phyloP scores from a whole-genome alignment of 805 yeast genomes.

The Wickerhamiella occidentalis region DNA sequence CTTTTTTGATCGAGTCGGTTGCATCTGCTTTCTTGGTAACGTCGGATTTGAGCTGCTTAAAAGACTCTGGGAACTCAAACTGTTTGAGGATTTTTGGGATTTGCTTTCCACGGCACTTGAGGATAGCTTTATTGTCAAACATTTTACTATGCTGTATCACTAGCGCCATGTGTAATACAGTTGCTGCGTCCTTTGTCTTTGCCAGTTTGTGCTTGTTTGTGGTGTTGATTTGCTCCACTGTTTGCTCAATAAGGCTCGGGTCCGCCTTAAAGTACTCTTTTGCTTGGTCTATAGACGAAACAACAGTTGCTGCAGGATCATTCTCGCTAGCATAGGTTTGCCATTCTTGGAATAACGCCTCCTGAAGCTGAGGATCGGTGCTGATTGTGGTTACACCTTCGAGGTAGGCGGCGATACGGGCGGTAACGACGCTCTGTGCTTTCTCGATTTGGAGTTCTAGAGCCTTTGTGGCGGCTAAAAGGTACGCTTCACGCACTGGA shows the following conservation, averaged over 20 bases:
- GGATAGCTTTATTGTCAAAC: conserved; percentile 15
- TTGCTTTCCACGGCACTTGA: conserved; percentile 23
- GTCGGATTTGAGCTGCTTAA: conserved; percentile 16
- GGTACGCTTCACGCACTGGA: conserved; percentile 6
- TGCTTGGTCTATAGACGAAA: conserved; percentile 5
- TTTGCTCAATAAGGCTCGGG: background rate
- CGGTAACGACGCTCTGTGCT: conserved; percentile 5
- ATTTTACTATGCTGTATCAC: conserved; percentile 17
- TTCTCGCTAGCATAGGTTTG: conserved; percentile 18
- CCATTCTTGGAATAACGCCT: conserved; percentile 19
- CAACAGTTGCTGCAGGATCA: conserved; percentile 4
- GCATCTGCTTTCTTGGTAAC: conserved; percentile 6
- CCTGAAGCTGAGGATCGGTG: conserved; percentile 10
- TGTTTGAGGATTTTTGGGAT: conserved; percentile 24
- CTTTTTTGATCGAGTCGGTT: background rate
- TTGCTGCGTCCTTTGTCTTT: conserved; percentile 21
- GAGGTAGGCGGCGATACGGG: conserved; percentile 20
- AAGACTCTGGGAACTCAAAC: conserved; percentile 19
- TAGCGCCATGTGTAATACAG: conserved; percentile 23
- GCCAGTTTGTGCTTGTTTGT: conserved; percentile 13
- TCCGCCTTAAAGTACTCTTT: conserved; percentile 3
- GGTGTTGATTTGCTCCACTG: conserved; percentile 12
- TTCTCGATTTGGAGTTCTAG: conserved; percentile 11
- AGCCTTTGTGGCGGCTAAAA: conserved; percentile 6
- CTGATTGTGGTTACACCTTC: conserved; percentile 16